Base-by-base conservation (phyloP, 805 yeast species). In the Myxozyma udenii region DNA sequence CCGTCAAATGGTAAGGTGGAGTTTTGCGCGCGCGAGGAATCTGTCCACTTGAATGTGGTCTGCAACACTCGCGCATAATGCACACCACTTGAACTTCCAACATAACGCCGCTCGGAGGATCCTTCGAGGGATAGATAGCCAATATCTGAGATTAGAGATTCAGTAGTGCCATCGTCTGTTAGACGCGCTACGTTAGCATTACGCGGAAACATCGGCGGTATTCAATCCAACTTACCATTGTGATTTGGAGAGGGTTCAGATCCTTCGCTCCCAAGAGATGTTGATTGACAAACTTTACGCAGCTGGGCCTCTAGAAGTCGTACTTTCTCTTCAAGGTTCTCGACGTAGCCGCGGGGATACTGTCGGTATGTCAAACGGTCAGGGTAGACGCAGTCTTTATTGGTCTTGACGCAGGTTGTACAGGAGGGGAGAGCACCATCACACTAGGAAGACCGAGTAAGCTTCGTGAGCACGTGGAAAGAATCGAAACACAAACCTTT, bases 261-360 rank as follows among this genome's bases (percentile, higher is more conserved):
- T n/a, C 14, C 32, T 25, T 40, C 51, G 42, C 43, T 38, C n/a
- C n/a, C n/a, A n/a, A n/a, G n/a, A n/a, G n/a, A n/a, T n/a, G n/a
- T n/a, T n/a, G n/a, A n/a, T n/a, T n/a, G n/a, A n/a, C 77, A 73
- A 26, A 88, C 67, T 61, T 85, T 78, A 57, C 80, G 79, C 64
- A 86, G 85, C 63, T 87, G 95, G 1, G 85, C 78, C 66, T 88
- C 95, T 16, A 89, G 72, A 62, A 83, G 90, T 46, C 95, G 72
- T 9, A 89, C 83, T 44, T 95, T 72, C 62, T 87, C 95, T 19
- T 53, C 57, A 25, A 53, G 45, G 9, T 44, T 37, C 24, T 48
- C 57, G 35, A 53, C 50, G 25, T 53, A 49, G 1, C 57, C 53
- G 21, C 53, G 53, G 9, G 53, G 53, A 37, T 44, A 47, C 24